phyloP scores from a whole-genome alignment of 73 alveolate genomes.

The Stentor roeselii region DNA sequence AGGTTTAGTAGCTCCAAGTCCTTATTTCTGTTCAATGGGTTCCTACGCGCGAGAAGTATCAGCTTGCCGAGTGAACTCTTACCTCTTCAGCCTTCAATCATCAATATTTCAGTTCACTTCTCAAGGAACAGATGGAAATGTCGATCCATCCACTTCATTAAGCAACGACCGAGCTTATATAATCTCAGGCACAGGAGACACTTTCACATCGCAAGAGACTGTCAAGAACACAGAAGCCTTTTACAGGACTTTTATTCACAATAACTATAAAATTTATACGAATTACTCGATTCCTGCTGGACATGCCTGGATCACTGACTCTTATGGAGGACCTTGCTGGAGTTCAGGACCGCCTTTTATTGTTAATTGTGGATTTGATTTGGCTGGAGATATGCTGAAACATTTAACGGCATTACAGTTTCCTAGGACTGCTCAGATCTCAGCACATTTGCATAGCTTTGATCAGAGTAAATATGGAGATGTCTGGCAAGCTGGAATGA shows the following conservation, averaged over 20 bases:
- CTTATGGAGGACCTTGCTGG: constrained; percentile 40
- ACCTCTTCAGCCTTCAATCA: neutral
- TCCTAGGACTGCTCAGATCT: constrained; percentile 24
- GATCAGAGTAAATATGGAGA: constrained; percentile 28
- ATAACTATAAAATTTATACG: neutral
- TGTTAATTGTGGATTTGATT: constrained; percentile 42
- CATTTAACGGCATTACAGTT: neutral
- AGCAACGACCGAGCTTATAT: neutral
- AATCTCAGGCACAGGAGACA: constrained; percentile 2
- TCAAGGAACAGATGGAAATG: neutral
- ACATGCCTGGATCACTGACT: constrained; percentile 48
- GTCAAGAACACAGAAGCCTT: neutral
- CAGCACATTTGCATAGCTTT: constrained; percentile 7
- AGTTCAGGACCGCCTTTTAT: constrained; percentile 39
- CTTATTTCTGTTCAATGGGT: constrained; percentile 44
- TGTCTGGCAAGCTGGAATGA: constrained; percentile 20
- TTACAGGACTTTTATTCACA: neutral
- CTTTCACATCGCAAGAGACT: neutral
- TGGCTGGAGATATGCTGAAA: constrained; percentile 25
- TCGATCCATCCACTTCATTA: neutral
- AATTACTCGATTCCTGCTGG: neutral
- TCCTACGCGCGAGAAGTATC: constrained; percentile 28
- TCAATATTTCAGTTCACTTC: neutral
- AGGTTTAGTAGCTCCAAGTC: constrained; percentile 43
- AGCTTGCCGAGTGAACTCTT: constrained; percentile 29